A percentile compares a stretch with the other conserved stretches of the same genome.
Evolutionary conservation across 306 rosid species (phyloP).

Genomic region (Begonia masoniana): DNA sequence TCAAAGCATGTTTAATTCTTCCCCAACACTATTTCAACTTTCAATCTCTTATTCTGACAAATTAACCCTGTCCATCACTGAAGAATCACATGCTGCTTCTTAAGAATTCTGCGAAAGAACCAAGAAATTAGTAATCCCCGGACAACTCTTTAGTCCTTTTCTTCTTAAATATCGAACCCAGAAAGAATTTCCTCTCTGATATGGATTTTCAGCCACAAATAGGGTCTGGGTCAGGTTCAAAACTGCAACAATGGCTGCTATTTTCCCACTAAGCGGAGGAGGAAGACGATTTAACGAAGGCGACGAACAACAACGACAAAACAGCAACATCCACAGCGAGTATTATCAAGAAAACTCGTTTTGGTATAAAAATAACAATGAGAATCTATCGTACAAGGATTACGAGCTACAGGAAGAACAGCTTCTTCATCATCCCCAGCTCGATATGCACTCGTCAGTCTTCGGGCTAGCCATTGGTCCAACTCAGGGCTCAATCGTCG

Average conservation of each 20-base stretch:
- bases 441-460: conserved; percentile 12
- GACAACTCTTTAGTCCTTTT: too few species aligned
- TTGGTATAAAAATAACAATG: conserved; percentile 37
- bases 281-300: conserved; percentile 19
- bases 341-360: conserved; percentile 13
- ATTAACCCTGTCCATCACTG: not conserved
- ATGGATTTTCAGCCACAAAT: conserved; percentile 45
- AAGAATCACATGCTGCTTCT: conserved; percentile 9
- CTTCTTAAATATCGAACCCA: too few species aligned
- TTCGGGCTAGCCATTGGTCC: conserved; percentile 42
- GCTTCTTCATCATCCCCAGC: conserved; percentile 5
- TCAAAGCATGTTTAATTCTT: not conserved
- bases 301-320: conserved; percentile 1
- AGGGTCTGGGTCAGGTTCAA: conserved; percentile 9
- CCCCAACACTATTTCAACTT: not conserved
- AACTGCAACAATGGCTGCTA: conserved; percentile 37
- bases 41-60: not conserved
- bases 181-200: conserved; percentile 18
- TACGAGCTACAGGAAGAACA: conserved; percentile 13
- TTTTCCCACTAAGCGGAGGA: conserved; percentile 41
- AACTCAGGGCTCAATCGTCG: conserved; percentile 12
- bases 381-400: not conserved
- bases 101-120: not conserved
- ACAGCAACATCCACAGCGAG: conserved; percentile 3
- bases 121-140: too few species aligned